These are phyloP conservation scores for Salvia rosmarinus DNA, from an alignment of 257 asterid genomes.

Conservation along the genomic window DNA sequence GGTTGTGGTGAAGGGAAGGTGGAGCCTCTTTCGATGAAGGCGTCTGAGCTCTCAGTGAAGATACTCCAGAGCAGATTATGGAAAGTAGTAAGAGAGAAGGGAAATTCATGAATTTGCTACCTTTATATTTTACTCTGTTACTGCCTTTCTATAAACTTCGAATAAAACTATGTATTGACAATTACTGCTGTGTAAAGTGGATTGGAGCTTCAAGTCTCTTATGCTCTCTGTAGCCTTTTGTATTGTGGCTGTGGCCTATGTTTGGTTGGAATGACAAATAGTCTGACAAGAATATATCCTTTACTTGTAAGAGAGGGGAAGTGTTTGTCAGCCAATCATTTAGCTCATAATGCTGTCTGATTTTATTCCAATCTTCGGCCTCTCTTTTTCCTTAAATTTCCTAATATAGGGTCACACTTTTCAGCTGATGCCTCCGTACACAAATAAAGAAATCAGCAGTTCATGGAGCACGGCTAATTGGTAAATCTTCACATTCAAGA, in stretches of 20 bases:
- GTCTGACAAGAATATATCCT: constrained; percentile 38
- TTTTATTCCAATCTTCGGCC: constrained; percentile 49
- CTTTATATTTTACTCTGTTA: not conserved
- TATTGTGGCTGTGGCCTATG: constrained; percentile 4
- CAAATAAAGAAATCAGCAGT: not conserved
- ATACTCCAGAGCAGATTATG: constrained; percentile 29
- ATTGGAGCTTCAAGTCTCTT: no score
- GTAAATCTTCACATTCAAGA: no score
- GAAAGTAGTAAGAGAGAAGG: constrained; percentile 20
- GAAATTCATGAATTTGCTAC: constrained; percentile 23
- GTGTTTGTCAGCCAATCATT: constrained; percentile 22
- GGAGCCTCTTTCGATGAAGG: not conserved
- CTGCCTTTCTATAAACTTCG: constrained; percentile 16
- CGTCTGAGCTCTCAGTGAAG: constrained; percentile 21
- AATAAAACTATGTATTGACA: constrained; percentile 10
- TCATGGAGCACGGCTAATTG: no score
- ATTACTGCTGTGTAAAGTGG: constrained; percentile 13
- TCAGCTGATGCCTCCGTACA: not conserved
- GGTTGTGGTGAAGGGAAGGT: not conserved
- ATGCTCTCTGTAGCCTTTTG: constrained; percentile 1
- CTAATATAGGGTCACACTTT: not conserved
- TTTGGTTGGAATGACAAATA: not conserved
- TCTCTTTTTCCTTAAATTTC: constrained; percentile 24
- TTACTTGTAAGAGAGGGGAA: constrained; percentile 36
- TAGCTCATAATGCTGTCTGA: constrained; percentile 7